Evolutionary conservation across 306 rosid species (phyloP), one percentile per base, ranked within the genome.

Genomic region (Quercus mongolica): DNA sequence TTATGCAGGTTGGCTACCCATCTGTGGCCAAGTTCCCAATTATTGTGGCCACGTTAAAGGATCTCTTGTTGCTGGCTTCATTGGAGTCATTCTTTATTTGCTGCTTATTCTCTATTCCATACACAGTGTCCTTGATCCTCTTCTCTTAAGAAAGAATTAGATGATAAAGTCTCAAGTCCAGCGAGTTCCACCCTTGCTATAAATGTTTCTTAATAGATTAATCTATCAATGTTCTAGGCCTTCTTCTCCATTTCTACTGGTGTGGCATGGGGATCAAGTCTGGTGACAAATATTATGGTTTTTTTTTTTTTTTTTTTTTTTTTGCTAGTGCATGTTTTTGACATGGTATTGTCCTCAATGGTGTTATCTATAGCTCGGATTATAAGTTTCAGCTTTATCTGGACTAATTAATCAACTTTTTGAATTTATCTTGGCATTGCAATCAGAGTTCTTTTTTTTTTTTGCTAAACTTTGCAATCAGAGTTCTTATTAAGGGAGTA

Each of bases 1-100:
- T 5, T 74, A 68, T 57, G 98, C 98, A 26, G 97, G 91, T 7
- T 94, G 98, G 97, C 83, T 87, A 35, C 98, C 98, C 25, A 87
- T 94, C 25, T 94, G 97, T 61, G 89, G 81, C 52, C 89, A 87
- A 77, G 97, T 94, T 5, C 80, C 81, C 0, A 85, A 83, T 59
- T 94, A 80, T 44, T 94, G 98, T n/a, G 28, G 87, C 69, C 86
- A 85, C 31, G 89, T 87, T 0, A 79, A 78, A 35, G 93, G 91
- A 72, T 88, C 98, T 74, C 69, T 94, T 25, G 20, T 69, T 0
- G 88, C 87, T 4, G 91, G 95, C 44, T 84, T 84, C 26, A 33
- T 69, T 3, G 97, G 83, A 17, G 69, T 87, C 13, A 20, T 86
- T 4, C 8, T 85, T 10, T 94, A 90, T 52, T 0, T 73, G 20